Evolutionary conservation across 176 grass and related monocot genomes (phyloP), one percentile per base, ranked within the genome.

Genomic region (Neostapfia colusana): DNA sequence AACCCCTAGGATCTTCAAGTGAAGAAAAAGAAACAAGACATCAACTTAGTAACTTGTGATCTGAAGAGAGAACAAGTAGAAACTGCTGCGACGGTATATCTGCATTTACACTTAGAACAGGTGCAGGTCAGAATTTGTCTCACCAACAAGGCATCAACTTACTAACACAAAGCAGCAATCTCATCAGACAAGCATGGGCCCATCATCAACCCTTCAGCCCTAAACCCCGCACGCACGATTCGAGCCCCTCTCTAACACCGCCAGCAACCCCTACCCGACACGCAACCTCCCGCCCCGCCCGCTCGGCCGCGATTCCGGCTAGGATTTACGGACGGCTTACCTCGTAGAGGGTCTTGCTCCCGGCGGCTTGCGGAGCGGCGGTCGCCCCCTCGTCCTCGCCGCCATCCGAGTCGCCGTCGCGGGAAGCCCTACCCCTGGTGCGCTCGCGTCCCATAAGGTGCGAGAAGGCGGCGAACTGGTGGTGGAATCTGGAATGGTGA

Each of bases 1-100:
- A 58, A 99, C 81, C n/a, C 95, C 95, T 67, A 99, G 78, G 42
- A 99, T 92, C 95, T 99, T 81, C 72, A 79, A 66, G 41, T 48
- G 37, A 84, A 65, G 31, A 31, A 68, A 60, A 76, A 12, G 13
- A 67, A 49, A 80, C 50, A 26, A 4, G 8, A 56, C 36, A 50
- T 71, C 21, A 25, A 49, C 56, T 76, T 13, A 77, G 28, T 14
- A 66, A 25, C 5, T 21, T 50, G 23, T 58, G 9, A 17, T 42
- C 17, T 51, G 14, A 38, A 63, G 65, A 63, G 6, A 51, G 11
- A 50, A 55, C 16, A 34, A 38, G 20, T 13, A 23, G 0, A 65
- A 62, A 69, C 9, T 23, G 26, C 23, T 10, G 4, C 69, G 38
- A 83, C 7, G 37, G 44, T 76, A 28, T 64, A 31, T 44, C 55